Evolutionary conservation across 305 asterid species (phyloP).

Genomic region (Solanum hybrid): DNA sequence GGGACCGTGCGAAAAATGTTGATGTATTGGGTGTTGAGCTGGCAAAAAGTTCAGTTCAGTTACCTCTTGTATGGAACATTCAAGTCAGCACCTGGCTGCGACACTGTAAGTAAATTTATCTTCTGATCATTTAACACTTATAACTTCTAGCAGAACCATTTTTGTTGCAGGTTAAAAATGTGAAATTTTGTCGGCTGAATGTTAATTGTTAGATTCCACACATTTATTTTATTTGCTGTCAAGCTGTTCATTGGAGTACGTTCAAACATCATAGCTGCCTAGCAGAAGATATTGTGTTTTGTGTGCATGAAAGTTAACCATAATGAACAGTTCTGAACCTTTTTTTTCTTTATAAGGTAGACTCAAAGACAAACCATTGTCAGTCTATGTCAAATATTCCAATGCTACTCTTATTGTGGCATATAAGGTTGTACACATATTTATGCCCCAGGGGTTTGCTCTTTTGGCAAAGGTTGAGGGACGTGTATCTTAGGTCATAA

Average conservation of each 20-base stretch:
- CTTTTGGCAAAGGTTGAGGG: neutral
- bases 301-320: neutral
- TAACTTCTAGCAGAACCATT: neutral
- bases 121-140: neutral
- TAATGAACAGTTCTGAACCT: neutral
- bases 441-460: neutral
- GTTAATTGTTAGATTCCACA: neutral
- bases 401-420: neutral
- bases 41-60: conserved; percentile 79
- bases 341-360: neutral
- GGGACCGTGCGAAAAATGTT: conserved; percentile 97
- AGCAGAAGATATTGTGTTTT: neutral
- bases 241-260: neutral
- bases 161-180: neutral
- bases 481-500: neutral
- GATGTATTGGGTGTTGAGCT: conserved; percentile 84
- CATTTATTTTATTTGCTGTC: neutral
- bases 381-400: neutral
- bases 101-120: conserved; percentile 63
- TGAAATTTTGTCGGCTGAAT: neutral
- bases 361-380: neutral
- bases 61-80: conserved; percentile 94
- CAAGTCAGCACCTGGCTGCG: conserved; percentile 99
- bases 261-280: neutral
- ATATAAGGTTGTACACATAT: neutral